phyloP scores from a whole-genome alignment of 768 basidiomycete genomes.

The Trametes gibbosa region DNA sequence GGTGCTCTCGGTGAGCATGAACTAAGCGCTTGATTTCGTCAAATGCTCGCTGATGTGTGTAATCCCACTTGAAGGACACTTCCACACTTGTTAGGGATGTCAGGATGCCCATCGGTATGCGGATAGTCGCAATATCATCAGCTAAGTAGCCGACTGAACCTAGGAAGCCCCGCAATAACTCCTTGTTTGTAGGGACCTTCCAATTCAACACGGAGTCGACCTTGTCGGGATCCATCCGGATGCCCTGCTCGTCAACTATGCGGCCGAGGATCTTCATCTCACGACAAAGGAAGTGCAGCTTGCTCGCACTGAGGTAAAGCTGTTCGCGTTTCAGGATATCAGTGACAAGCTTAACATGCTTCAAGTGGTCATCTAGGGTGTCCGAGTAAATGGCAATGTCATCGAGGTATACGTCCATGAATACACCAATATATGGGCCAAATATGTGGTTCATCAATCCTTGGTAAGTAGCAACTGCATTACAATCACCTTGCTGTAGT shows the following conservation, averaged over 20 bases:
- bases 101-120: slow-evolving; percentile 39
- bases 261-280: slow-evolving; percentile 31
- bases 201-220: slow-evolving; percentile 35
- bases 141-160: slow-evolving; percentile 35
- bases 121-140: slow-evolving; percentile 29
- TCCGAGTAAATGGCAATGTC: slow-evolving; percentile 33
- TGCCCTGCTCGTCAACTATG: slow-evolving; percentile 35
- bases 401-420: slow-evolving; percentile 33
- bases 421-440: slow-evolving; percentile 25
- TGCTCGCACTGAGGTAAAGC: slow-evolving; percentile 23
- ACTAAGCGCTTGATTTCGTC: slow-evolving; percentile 25
- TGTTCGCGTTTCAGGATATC: slow-evolving; percentile 8
- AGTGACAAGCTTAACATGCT: slow-evolving; percentile 17
- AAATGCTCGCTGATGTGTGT: slow-evolving; percentile 33
- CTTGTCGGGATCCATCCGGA: slow-evolving; percentile 44
- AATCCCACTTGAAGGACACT: slow-evolving; percentile 24
- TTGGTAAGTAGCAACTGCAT: slow-evolving; percentile 31
- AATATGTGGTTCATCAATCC: slow-evolving; percentile 30
- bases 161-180: slow-evolving; percentile 34
- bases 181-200: slow-evolving; percentile 31
- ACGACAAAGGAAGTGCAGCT: slow-evolving; percentile 23
- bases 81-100: slow-evolving; percentile 16
- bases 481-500: slow-evolving; percentile 33
- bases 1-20: slow-evolving; percentile 13
- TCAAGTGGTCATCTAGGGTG: slow-evolving; percentile 26